Percentiles rank a stretch among this genome's conserved stretches.
phyloP scores from a whole-genome alignment of 352 stramenopile genomes.

The Pythium angustatum region DNA sequence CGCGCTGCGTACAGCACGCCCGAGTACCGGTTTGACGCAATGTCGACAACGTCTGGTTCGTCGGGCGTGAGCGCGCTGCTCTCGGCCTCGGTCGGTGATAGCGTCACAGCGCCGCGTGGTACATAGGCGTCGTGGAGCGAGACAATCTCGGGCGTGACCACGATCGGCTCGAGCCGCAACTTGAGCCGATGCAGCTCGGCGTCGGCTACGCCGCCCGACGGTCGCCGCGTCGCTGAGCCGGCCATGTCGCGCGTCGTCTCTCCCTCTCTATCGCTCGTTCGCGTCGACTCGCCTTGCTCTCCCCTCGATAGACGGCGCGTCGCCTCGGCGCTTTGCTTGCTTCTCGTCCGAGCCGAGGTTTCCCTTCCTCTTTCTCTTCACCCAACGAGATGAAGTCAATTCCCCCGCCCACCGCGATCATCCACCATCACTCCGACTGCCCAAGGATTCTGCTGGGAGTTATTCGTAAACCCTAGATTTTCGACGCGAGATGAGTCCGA shows the following conservation, averaged over 20 bases:
- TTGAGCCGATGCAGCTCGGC: conserved; percentile 70
- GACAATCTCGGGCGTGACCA: conserved; percentile 53
- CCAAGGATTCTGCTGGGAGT: conserved; percentile 21
- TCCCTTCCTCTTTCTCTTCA: conserved; percentile 14
- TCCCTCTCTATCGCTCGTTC: conserved; percentile 1
- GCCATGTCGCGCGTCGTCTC: not conserved
- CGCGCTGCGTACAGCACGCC: conserved; percentile 83
- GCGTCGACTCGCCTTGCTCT: not conserved
- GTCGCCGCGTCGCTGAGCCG: conserved; percentile 28
- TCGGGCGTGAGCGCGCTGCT: conserved; percentile 32
- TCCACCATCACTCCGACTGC: conserved; percentile 21
- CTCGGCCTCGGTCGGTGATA: conserved; percentile 55
- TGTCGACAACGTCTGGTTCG: conserved; percentile 48
- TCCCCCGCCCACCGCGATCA: conserved; percentile 18
- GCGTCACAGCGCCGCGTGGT: conserved; percentile 65
- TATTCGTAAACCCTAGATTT: conserved; percentile 6
- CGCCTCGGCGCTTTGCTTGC: not conserved
- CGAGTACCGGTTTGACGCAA: conserved; percentile 67
- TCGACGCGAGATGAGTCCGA: not conserved
- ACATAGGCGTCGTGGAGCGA: conserved; percentile 67
- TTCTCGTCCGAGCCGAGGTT: not conserved
- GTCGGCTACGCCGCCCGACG: conserved; percentile 24
- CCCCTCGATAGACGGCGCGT: not conserved
- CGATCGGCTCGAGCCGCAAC: conserved; percentile 52
- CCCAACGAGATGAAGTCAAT: conserved; percentile 27